Conservation (phyloP, 1,284 basidiomycete species). For the Papiliotrema terrestris region DNA sequence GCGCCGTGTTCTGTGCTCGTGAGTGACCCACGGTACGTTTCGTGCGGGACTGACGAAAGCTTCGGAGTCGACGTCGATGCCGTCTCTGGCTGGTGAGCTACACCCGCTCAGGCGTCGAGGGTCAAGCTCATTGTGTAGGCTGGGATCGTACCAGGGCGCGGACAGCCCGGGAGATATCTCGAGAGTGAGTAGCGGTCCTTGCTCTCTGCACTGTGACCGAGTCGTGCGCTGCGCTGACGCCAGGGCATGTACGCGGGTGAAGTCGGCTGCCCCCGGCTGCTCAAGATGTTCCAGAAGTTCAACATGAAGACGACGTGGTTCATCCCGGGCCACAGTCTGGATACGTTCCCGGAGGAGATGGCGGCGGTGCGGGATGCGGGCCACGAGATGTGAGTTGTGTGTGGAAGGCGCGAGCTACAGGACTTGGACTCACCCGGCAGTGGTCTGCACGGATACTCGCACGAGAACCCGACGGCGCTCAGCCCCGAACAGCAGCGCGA, state of each 20-base stretch:
- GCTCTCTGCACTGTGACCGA: neutral
- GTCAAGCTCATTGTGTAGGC: constrained; percentile 25
- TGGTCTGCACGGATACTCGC: constrained; percentile 70
- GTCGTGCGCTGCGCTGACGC: no score
- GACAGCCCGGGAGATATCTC: constrained; percentile 49
- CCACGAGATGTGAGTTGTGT: constrained; percentile 46
- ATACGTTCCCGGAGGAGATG: constrained; percentile 51
- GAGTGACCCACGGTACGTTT: no score
- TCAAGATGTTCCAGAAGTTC: constrained; percentile 71
- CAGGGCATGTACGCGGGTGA: constrained; percentile 57
- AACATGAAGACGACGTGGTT: constrained; percentile 67
- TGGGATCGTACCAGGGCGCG: constrained; percentile 50
- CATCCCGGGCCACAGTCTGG: constrained; percentile 56
- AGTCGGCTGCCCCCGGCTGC: constrained; percentile 63
- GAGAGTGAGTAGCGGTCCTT: constrained; percentile 23
- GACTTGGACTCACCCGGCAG: constrained; percentile 8
- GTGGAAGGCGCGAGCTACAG: no score
- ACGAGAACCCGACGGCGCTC: constrained; percentile 68
- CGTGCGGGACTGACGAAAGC: neutral
- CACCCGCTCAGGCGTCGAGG: neutral
- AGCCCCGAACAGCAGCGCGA: constrained; percentile 65
- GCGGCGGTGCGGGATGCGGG: constrained; percentile 48
- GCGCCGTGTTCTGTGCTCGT: no score
- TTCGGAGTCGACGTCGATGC: constrained; percentile 64
- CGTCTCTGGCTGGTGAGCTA: constrained; percentile 59